Base-by-base conservation (phyloP, 1,284 basidiomycete genomes). In the Rhodotorula sp. region DNA sequence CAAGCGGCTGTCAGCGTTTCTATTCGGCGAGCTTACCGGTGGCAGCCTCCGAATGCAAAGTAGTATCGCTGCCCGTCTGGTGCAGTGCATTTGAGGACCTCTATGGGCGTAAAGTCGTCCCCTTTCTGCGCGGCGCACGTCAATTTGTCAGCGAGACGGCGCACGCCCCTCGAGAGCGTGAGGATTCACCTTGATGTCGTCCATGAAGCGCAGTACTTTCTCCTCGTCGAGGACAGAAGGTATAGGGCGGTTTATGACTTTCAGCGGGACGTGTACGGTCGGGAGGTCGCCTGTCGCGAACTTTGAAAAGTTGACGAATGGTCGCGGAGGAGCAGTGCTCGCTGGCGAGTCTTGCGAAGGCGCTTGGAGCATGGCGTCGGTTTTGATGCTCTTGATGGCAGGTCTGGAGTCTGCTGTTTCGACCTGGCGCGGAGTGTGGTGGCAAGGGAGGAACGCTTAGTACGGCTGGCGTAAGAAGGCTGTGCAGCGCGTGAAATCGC, bases 41-140 rank as follows among this genome's bases (percentile, higher is more conserved):
- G 82, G 72, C 82, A 83, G 0, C 82, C 82, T 0, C 82, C 82
- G 73, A 83, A 79, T 0, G 80, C 76, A 64, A 81, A 81, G 74
- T 82, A 83, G 66, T 81, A 82, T 26, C 71, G 76, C 48, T 80
- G 76, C 0, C 73, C 73, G 6, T 78, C 75, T 0, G 75, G 70
- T 17, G 79, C 76, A 37, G 79, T 76, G 20, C 62, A 68, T 57
- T 81, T 79, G 61, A 81, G 74, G 3, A 83, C 76, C 56, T 83
- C 82, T 53, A 83, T 81, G 4, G 82, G 81, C 3, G 82, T 82
- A 62, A 83, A 82, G 15, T 76, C 67, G 71, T 82, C 81, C 4
- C 82, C 81, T 10, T 68, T 70, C 81, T 82, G 63, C 53, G 29
- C 48, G 48, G 17, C 4, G 48, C 10, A 2, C 4, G 22, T n/a